Evolutionary conservation across 768 basidiomycete genomes (phyloP), one percentile per base, ranked within the genome.

Genomic region (Tylopilus vinaceipallidus): DNA sequence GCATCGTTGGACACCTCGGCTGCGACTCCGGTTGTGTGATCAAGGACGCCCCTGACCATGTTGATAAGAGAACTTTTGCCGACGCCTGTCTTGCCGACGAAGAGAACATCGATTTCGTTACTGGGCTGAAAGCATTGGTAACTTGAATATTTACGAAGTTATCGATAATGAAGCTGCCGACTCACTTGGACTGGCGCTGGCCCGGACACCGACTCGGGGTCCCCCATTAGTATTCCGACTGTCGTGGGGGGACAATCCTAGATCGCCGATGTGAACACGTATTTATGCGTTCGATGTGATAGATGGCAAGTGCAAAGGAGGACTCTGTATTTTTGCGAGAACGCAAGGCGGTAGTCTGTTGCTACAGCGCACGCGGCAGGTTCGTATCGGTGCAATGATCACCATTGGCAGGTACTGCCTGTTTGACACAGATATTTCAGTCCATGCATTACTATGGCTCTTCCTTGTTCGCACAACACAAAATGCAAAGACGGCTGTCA

Each of bases 41-140:
- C 63, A 32, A 1, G n/a, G 17, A 34, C 8, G 10, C 44, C 46
- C 29, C 36, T 54, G 51, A 64, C 39, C 63, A 64, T 65, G 23
- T 64, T 64, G 44, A 60, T 50, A 20, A 64, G 41, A 1, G 64
- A 34, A 40, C 63, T 64, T 39, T 64, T 64, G 5, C 62, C 62
- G 32, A 60, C 53, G 2, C 62, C 62, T 32, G 62, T 64, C 38
- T 57, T 57, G 22, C 62, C 62, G 26, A 53, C 63, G 16, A 64
- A 55, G 14, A 63, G 30, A 37, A 63, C 46, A 14, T 63, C 55
- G 40, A 51, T 43, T 42, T 52, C 45, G 23, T 20, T 10, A 14
- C 9, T 45, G 24, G 36, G 26, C 63, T 62, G 46, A 11, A 35
- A 32, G 6, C 8, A 36, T n/a, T 19, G 26, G 46, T 5, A n/a